Evolutionary conservation across 257 asterid species (phyloP).

Genomic region (Solanum tacnaense): DNA sequence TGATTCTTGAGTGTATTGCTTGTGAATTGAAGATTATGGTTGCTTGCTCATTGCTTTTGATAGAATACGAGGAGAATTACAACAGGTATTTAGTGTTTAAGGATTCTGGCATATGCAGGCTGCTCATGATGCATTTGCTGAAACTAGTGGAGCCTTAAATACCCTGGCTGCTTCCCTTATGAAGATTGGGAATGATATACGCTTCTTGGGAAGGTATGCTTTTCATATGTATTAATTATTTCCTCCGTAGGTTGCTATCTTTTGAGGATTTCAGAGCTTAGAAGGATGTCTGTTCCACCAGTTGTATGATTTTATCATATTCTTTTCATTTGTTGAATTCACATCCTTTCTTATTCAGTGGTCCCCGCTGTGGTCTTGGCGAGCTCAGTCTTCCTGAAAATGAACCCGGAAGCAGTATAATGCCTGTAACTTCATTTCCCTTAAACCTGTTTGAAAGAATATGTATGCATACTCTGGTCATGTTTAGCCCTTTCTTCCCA

Average conservation of each 20-base stretch:
- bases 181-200: conserved; percentile 95
- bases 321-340: conserved; percentile 1
- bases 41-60: neutral
- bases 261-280: neutral
- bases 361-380: conserved; percentile 99
- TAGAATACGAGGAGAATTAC: neutral
- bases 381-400: conserved; percentile 97
- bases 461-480: neutral
- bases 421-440: conserved; percentile 60
- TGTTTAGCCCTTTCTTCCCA: neutral
- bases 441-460: conserved; percentile 1
- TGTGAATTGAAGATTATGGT: neutral
- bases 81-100: neutral
- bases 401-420: conserved; percentile 99
- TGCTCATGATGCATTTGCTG: conserved; percentile 95
- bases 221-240: conserved; percentile 10
- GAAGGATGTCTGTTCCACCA: conserved; percentile 3
- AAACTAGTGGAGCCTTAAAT: conserved; percentile 89
- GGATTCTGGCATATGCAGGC: conserved; percentile 45
- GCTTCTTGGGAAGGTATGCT: conserved; percentile 87
- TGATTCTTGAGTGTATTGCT: neutral
- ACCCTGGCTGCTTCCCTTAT: conserved; percentile 85
- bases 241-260: neutral
- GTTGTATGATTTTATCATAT: neutral
- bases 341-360: conserved; percentile 45